Evolutionary conservation across 108 stramenopile species (phyloP), one percentile per base, ranked within the genome.

Genomic region (Cyclotella sp.): DNA sequence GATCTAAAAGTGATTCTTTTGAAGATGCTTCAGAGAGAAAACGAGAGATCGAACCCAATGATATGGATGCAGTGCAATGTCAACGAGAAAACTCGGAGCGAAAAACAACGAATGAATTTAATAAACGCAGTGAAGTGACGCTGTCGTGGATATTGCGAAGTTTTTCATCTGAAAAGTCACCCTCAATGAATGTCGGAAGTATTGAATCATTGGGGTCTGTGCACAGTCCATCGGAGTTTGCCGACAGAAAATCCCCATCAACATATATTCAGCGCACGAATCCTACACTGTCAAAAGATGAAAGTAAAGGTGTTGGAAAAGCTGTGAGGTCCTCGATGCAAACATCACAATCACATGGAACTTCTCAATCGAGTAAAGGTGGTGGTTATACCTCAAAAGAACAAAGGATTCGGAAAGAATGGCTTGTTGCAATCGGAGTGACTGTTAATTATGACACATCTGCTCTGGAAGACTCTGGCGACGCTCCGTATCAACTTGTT

Each of bases 1-100:
- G 58, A 29, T 75, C 76, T 0, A 69, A 45, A 40, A 78, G 69
- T 46, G 77, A 63, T 14, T 76, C 75, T 18, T 68, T 68, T 27
- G 75, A 66, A n/a, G 14, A 15, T 67, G 0, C 64, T 21, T 9
- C 16, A 11, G 12, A 39, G 10, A 42, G 22, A 8, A 62, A 61
- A 14, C 13, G 52, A 7, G 14, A 28, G 18, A 44, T 15, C 65
- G 53, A 47, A 19, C 63, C 34, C 59, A 63, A 54, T 54, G 63
- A 55, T 70, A 53, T 1, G 34, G 19, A 6, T 22, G 42, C 55
- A 39, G 26, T 57, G 14, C 41, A 70, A 3, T 34, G 28, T 6
- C 58, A 59, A 22, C 58, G 4, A 14, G 34, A 5, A 34, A 34
- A 34, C 4, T 34, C 6, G 34, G 34, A 34, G 6, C 9, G 2